These are phyloP conservation scores for Sporothrix protearum DNA, from an alignment of 2,329 filamentous ascomycete species.

Conservation along the genomic window DNA sequence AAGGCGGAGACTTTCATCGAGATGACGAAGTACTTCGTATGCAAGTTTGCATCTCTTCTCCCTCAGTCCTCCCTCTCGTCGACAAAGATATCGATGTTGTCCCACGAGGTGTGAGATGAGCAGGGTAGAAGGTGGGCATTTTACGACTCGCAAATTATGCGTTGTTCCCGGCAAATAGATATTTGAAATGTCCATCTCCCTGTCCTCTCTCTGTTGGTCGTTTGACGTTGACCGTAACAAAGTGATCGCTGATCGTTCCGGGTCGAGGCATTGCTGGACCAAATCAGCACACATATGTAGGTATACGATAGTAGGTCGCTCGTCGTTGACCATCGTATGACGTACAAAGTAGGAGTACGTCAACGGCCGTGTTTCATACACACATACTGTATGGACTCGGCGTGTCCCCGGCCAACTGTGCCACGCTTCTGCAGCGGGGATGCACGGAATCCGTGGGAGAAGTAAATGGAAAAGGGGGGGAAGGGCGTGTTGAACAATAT, in stretches of 20 bases:
- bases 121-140: not conserved
- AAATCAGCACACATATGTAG: no score
- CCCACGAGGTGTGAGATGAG: not conserved
- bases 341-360: no score
- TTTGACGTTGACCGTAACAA: not conserved
- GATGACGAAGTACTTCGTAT: not conserved
- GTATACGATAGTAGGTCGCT: no score
- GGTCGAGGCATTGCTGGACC: no score
- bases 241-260: not conserved
- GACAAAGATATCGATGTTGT: not conserved
- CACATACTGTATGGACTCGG: not conserved
- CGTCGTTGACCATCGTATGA: not conserved
- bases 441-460: not conserved
- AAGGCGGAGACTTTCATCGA: not conserved
- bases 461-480: not conserved
- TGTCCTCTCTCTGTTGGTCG: not conserved
- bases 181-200: not conserved
- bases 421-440: constrained; percentile 10
- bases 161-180: not conserved
- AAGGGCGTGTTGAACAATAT: not conserved
- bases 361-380: not conserved
- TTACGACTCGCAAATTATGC: not conserved
- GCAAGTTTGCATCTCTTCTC: not conserved
- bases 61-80: not conserved
- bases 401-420: constrained; percentile 6